A percentile compares a stretch with the other conserved stretches of the same genome.
Conservation (phyloP, 2,329 filamentous ascomycete genomes). For the Huntiella savannae region DNA sequence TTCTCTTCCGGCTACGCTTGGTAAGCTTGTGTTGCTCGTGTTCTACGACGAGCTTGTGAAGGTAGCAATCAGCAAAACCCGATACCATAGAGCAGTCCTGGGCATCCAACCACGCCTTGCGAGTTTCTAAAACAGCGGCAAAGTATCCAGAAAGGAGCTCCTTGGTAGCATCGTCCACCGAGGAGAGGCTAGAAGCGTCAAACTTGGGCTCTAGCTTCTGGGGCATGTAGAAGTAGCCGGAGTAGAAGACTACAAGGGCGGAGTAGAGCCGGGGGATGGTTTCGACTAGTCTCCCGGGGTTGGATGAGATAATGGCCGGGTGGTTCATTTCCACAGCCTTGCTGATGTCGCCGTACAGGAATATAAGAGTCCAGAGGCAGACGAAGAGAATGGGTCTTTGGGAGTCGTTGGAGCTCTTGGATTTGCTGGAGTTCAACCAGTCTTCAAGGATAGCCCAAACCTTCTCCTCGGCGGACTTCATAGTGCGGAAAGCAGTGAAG, state of each 20-base stretch:
- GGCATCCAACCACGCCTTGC: neutral
- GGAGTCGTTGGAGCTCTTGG: constrained; percentile 17
- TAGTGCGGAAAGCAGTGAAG: constrained; percentile 21
- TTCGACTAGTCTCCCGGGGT: neutral
- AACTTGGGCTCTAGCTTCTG: constrained; percentile 11
- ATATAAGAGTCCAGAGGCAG: constrained; percentile 29
- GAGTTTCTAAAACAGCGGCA: neutral
- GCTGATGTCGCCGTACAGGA: constrained; percentile 27
- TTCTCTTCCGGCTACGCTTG: constrained; percentile 9
- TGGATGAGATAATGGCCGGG: neutral
- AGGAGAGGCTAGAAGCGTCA: neutral
- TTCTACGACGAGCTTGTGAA: constrained; percentile 3
- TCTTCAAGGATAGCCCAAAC: constrained; percentile 24
- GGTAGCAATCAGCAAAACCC: neutral
- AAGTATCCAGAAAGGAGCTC: neutral
- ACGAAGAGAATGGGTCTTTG: constrained; percentile 27
- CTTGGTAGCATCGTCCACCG: neutral
- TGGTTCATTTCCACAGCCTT: constrained; percentile 11
- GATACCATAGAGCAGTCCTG: neutral
- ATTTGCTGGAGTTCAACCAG: constrained; percentile 17
- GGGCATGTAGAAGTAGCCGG: constrained; percentile 13
- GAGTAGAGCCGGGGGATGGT: constrained; percentile 11
- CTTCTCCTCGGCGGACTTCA: constrained; percentile 21
- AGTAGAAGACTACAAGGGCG: constrained; percentile 14
- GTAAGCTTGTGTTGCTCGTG: constrained; percentile 10